Evolutionary conservation across 148 eudicot species (phyloP), one percentile per base, ranked within the genome.

Genomic region (Spergularia bocconei): DNA sequence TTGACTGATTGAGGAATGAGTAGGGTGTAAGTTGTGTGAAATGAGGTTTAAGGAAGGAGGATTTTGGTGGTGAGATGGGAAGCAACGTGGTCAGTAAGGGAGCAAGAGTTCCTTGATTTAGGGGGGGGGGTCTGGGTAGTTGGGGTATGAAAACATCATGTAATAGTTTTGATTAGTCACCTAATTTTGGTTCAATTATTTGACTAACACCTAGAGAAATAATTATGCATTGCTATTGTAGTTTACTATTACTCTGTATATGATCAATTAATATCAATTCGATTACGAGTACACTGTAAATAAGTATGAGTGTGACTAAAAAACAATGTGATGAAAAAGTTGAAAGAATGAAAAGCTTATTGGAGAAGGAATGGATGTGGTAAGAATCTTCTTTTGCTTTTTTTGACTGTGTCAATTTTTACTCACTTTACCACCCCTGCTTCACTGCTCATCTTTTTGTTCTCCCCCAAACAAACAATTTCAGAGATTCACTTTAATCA

Each of bases 131-230:
- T 58, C 13, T 51, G 59, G 73, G 74, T 79, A 41, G 74, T 55
- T 73, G 70, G 54, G 82, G 48, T 44, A 62, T 68, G 71, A 21
- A 36, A 38, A 59, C 29, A 39, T 38, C 21, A 64, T 21, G 62
- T 19, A 66, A 13, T 33, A 33, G 58, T 54, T 72, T 78, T 50
- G 73, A 68, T 77, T 47, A 74, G 68, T 68, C 78, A 79, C 78
- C 82, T 79, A 74, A 79, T 74, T 63, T 79, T 44, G 56, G 82
- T 75, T 73, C 54, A 74, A 74, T 73, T 74, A 74, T 79, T 78
- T 73, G 78, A 79, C 82, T 67, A 67, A n/a, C 21, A 58, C 1
- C 16, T 10, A 21, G 19, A 55, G 3, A 70, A 25, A 38, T 14
- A 16, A 56, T 17, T 9, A 25, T 17, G 25, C 12, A 58, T 57